These are phyloP conservation scores for Hondaea fermentalgiana DNA, from an alignment of 108 stramenopile genomes.

Conservation along the genomic window DNA sequence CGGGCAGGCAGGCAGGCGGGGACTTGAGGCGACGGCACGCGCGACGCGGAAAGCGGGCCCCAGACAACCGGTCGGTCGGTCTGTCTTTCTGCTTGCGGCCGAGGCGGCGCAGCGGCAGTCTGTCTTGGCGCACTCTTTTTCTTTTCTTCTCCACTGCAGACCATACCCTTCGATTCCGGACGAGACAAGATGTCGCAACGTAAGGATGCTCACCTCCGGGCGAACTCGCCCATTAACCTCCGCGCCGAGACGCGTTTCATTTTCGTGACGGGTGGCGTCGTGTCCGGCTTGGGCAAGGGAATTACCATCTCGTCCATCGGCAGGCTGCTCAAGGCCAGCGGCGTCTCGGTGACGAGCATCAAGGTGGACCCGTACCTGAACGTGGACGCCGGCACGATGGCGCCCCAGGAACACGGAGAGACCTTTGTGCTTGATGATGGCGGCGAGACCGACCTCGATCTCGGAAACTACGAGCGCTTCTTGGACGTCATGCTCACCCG, in stretches of 20 bases:
- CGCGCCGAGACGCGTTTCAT: constrained; percentile 63
- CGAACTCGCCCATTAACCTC: not conserved
- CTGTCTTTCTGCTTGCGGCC: no score
- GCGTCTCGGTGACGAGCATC: constrained; percentile 82
- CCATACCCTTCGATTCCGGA: not conserved
- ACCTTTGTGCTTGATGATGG: constrained; percentile 90
- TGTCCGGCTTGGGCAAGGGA: constrained; percentile 93
- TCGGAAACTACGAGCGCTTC: constrained; percentile 97
- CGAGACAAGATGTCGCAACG: not conserved
- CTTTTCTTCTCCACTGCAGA: not conserved
- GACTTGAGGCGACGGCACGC: no score
- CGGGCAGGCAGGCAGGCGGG: no score
- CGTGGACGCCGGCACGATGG: constrained; percentile 95
- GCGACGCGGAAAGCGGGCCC: no score
- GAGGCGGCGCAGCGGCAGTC: no score
- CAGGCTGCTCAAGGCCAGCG: constrained; percentile 77
- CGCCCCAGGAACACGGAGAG: constrained; percentile 90
- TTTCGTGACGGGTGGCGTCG: constrained; percentile 94
- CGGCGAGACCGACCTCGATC: constrained; percentile 94
- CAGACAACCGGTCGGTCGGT: no score
- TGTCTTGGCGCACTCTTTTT: no score
- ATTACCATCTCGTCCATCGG: constrained; percentile 94
- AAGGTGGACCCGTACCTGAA: constrained; percentile 98
- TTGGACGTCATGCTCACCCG: constrained; percentile 70
- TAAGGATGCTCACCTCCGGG: not conserved